phyloP scores from a whole-genome alignment of 306 rosid species.

The Purshia tridentata region DNA sequence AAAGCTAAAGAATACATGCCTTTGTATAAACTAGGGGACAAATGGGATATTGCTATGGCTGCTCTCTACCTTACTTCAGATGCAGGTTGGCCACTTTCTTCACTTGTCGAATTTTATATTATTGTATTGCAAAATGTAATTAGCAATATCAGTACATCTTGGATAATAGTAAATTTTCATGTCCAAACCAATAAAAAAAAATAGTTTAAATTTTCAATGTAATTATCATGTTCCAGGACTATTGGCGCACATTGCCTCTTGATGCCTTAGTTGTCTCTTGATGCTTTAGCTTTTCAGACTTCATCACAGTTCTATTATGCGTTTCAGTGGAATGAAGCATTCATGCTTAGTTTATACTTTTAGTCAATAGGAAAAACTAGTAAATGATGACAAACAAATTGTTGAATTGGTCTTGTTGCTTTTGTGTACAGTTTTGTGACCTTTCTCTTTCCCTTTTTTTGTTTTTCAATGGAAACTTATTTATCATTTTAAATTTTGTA shows the following conservation, averaged over 20 bases:
- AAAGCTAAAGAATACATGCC: slow-evolving; percentile 55
- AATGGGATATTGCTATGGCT: slow-evolving; percentile 97
- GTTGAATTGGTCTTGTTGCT: background rate
- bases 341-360: background rate
- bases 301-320: background rate
- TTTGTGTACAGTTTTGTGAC: background rate
- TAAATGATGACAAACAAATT: background rate
- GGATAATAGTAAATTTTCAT: background rate
- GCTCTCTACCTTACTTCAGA: slow-evolving; percentile 79
- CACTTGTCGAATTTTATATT: background rate
- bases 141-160: background rate
- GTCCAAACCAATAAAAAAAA: background rate
- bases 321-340: background rate
- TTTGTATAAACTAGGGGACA: slow-evolving; percentile 72
- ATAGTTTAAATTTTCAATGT: background rate
- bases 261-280: background rate
- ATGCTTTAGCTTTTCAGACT: background rate
- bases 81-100: slow-evolving; percentile 61
- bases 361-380: background rate
- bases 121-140: background rate
- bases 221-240: background rate
- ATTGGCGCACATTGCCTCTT: background rate
- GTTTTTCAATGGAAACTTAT: background rate
- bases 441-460: background rate
- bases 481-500: slow-evolving; percentile 39